Percentiles rank a stretch among this genome's conserved stretches.
phyloP scores from a whole-genome alignment of 768 basidiomycete species.

The Hygrophorus russula region DNA sequence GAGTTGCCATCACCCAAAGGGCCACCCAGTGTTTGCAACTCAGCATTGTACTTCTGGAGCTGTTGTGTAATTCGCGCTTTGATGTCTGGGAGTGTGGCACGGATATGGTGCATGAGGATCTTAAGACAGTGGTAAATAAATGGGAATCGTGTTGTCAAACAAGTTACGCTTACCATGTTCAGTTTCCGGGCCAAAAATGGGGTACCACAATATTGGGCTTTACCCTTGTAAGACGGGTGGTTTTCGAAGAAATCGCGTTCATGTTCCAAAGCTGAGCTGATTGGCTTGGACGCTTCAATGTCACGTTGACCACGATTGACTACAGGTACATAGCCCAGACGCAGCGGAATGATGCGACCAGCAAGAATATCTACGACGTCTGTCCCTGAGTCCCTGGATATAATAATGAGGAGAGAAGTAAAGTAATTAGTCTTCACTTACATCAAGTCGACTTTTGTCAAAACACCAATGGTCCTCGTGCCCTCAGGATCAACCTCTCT shows the following conservation, averaged over 20 bases:
- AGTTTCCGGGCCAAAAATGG: conserved; percentile 93
- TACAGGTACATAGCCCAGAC: conserved; percentile 95
- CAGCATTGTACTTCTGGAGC: conserved; percentile 77
- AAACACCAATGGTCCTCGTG: conserved; percentile 91
- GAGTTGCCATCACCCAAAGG: conserved; percentile 75
- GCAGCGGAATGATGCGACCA: conserved; percentile 90
- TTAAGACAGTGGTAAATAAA: background rate
- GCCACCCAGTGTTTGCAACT: conserved; percentile 79
- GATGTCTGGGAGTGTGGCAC: conserved; percentile 93
- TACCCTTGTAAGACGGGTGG: conserved; percentile 86
- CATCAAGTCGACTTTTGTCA: conserved; percentile 99
- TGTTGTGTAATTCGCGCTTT: conserved; percentile 91
- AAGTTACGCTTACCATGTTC: conserved; percentile 58
- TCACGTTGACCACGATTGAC: conserved; percentile 98
- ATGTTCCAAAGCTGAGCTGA: conserved; percentile 73
- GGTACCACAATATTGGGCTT: conserved; percentile 94
- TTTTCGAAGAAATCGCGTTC: conserved; percentile 93
- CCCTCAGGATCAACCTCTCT: conserved; percentile 97
- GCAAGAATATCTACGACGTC: conserved; percentile 99
- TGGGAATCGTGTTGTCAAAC: background rate
- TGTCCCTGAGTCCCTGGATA: conserved; percentile 82
- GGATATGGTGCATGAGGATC: conserved; percentile 99
- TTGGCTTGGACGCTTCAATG: conserved; percentile 84
- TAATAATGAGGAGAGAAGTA: conserved; percentile 1
- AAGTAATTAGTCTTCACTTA: conserved; percentile 26